Base-by-base conservation (phyloP, 2,329 filamentous ascomycete species). In the Penicillium corylophilum region DNA sequence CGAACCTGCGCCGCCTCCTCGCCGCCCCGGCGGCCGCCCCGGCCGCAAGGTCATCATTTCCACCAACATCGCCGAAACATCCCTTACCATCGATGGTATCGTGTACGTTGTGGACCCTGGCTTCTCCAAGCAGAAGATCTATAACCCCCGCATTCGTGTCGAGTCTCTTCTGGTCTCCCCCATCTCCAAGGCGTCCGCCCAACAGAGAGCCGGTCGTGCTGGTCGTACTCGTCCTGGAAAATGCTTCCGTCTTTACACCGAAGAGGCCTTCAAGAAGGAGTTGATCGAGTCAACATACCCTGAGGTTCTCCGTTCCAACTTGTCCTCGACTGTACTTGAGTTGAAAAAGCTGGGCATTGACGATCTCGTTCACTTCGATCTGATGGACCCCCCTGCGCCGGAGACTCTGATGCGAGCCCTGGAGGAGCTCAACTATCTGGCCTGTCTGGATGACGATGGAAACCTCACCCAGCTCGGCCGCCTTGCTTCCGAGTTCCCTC, bases 81-180 rank as follows among this genome's bases (percentile, higher is more conserved):
- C 88, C 66, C 83, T 99, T 74, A 99, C 94, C 42, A 99, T 99
- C 55, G 94, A 99, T 68, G 94, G 94, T 70, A 99, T 99, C 58
- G 94, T 99, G 31, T 99, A 96, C 67, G 94, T 99, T 29, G 93
- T 99, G n/a, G 94, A 99, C 67, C 93, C 94, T 2, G 94, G 94
- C 31, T 99, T 99, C 78, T 96, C 91, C 77, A 99, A 99, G 78
- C 94, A 99, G 68, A 99, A 97, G 75, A 94, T 97, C 57, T 99
- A 97, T 79, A 97, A 99, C 73, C 93, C 94, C 20, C 86, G 94
- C 55, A 95, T 96, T 64, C 86, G 94, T 72, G 92, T 99, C 59
- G 94, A 99, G 75, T 97, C 94, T 1, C 82, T 99, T 7, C 80
- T 99, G n/a, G 93, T 99, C 5, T 96, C 94, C 3, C 92, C 94